Base-by-base conservation (phyloP, 2,329 filamentous ascomycete species). In the Colletotrichum echinochloae region DNA sequence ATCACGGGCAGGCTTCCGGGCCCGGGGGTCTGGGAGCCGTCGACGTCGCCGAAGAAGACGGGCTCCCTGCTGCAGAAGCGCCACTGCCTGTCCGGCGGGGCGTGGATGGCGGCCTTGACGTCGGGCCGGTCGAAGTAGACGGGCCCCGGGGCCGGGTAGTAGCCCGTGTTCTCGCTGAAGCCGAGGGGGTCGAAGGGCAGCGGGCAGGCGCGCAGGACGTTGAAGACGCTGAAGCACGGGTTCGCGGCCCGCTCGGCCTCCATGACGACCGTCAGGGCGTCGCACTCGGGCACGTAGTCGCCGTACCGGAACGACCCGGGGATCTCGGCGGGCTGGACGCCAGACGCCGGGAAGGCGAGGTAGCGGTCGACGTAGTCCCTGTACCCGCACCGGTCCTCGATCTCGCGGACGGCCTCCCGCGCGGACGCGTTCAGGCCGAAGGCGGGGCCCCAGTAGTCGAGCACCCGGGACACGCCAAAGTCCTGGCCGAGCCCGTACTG, bases 211-310 rank as follows among this genome's bases (percentile, higher is more conserved):
- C 88, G 90, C 4, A 88, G 88, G 20, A 95, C 87, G 64, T 92
- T 88, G 81, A 95, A 95, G 20, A 92, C 82, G 78, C 94, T 89
- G 80, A 92, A 96, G 82, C 94, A 96, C 0, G 93, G 93, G 81
- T 96, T 96, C 35, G 88, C 79, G 1, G 81, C 76, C 5, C 83
- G 73, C 12, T 86, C 86, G 44, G 89, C 90, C 0, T 83, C 74
- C 74, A 82, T 83, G 39, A 93, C 51, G 7, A 30, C 86, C 20
- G 86, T 82, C 74, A 86, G 30, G 92, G 75, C 60, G 83, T 82
- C 44, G 77, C 92, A 95, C 5, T 83, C 85, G 33, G 75, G 75
- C 0, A 49, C 73, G 35, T 76, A 77, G 60, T 80, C 74, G 41
- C 82, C 79, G 56, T 81, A 78, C 3, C 55, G 44, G 9, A 28